phyloP scores from a whole-genome alignment of 164 flowering plant genomes.

The Tetracentron sinense region DNA sequence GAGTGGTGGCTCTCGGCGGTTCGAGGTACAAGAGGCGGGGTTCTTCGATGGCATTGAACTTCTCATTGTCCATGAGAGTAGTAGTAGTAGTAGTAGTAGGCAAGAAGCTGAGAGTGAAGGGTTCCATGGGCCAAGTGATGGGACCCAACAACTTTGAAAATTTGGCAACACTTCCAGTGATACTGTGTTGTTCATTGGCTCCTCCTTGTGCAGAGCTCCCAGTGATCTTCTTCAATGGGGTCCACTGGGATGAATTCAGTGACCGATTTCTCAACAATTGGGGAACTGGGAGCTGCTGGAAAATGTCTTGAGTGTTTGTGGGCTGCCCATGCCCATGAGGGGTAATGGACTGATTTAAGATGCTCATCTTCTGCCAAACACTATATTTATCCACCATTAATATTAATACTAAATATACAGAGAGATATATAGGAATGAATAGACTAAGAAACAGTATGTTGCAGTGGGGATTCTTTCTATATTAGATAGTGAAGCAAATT shows the following conservation, averaged over 20 bases:
- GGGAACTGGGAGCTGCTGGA: conserved; percentile 6
- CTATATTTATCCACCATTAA: too few relatives aligned
- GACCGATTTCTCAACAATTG: not conserved
- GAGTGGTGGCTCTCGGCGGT: conserved; percentile 4
- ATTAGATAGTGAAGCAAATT: too few relatives aligned
- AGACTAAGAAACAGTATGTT: too few relatives aligned
- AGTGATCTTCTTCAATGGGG: conserved; percentile 2
- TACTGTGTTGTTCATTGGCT: not conserved
- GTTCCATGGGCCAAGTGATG: conserved; percentile 3
- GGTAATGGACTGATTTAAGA: conserved; percentile 13
- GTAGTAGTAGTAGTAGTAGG: too few relatives aligned
- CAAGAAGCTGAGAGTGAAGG: conserved; percentile 11
- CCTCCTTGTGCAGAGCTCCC: conserved; percentile 1
- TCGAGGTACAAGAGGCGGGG: not conserved
- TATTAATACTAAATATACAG: too few relatives aligned
- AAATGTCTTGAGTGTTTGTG: not conserved
- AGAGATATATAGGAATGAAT: too few relatives aligned
- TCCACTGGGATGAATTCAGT: not conserved
- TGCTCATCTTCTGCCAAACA: conserved; percentile 12
- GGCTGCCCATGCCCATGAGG: conserved; percentile 12
- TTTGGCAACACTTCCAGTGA: conserved; percentile 1
- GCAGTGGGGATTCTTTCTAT: too few relatives aligned
- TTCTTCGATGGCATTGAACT: not conserved
- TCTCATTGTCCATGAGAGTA: conserved; percentile 12
- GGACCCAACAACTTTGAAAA: not conserved